phyloP scores from a whole-genome alignment of 2,329 filamentous ascomycete genomes.

The Emergomyces africanus region DNA sequence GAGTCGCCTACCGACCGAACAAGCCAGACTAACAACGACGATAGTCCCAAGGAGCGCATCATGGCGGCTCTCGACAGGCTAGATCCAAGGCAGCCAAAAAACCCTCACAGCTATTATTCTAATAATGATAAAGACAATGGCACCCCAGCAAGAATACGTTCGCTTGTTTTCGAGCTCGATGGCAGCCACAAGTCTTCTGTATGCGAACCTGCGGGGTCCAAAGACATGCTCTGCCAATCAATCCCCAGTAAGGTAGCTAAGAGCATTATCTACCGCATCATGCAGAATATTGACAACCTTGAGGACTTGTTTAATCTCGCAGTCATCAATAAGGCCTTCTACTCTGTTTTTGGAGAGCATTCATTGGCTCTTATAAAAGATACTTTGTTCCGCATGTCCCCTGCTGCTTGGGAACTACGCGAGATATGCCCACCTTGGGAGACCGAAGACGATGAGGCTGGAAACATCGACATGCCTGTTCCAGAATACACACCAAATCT shows the following conservation, averaged over 20 bases:
- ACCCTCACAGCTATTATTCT: neutral
- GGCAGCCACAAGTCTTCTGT: neutral
- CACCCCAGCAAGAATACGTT: neutral
- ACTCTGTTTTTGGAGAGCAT: conserved; percentile 44
- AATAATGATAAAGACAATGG: neutral
- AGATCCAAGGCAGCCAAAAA: neutral
- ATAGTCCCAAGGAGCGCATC: neutral
- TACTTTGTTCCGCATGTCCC: conserved; percentile 40
- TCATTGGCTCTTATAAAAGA: conserved; percentile 42
- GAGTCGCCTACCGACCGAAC: conserved; percentile 6
- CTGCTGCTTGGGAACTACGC: conserved; percentile 47
- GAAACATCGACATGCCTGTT: conserved; percentile 34
- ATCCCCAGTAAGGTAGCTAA: conserved; percentile 28
- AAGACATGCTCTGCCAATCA: neutral
- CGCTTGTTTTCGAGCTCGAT: neutral
- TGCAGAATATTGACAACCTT: conserved; percentile 36
- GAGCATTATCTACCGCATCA: conserved; percentile 39
- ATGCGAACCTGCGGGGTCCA: neutral
- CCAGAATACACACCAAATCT: conserved; percentile 41
- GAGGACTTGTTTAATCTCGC: conserved; percentile 45
- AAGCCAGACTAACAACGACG: neutral
- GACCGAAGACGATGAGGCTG: conserved; percentile 26
- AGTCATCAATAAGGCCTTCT: conserved; percentile 43
- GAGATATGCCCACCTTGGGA: conserved; percentile 44
- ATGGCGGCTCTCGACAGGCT: neutral